Conservation (phyloP, 148 eudicot genomes). For the Pouteria glomerata region DNA sequence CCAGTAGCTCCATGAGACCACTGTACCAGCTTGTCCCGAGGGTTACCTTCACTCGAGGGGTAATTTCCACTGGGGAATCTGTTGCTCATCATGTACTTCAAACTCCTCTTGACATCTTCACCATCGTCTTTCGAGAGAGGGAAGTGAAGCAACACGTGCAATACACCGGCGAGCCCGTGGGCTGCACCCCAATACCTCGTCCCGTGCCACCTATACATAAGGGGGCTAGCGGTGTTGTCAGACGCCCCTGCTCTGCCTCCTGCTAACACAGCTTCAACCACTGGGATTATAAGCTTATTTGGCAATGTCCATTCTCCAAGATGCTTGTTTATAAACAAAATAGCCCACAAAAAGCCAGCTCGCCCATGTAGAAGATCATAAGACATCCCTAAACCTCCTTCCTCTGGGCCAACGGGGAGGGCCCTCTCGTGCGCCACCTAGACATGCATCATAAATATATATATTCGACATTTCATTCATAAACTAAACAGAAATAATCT, state of each 20-base stretch:
- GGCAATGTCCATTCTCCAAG: slow-evolving; percentile 47
- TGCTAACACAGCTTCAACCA: slow-evolving; percentile 64
- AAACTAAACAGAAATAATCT: background rate
- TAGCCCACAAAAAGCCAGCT: slow-evolving; percentile 83
- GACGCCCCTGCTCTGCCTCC: slow-evolving; percentile 81
- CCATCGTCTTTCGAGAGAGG: slow-evolving; percentile 47
- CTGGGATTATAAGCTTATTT: slow-evolving; percentile 45
- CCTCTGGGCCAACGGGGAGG: slow-evolving; percentile 77
- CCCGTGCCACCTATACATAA: slow-evolving; percentile 86
- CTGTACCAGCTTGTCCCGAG: slow-evolving; percentile 62
- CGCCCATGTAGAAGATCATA: slow-evolving; percentile 75
- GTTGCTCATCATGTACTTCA: slow-evolving; percentile 74
- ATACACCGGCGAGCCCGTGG: slow-evolving; percentile 73
- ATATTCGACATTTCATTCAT: background rate
- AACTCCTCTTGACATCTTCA: slow-evolving; percentile 61
- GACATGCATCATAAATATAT: background rate
- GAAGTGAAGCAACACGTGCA: slow-evolving; percentile 72
- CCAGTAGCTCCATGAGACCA: slow-evolving; percentile 84
- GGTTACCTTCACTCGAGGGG: slow-evolving; percentile 72
- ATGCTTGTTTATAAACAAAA: slow-evolving; percentile 56
- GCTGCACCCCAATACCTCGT: slow-evolving; percentile 84
- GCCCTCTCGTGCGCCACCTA: slow-evolving; percentile 75
- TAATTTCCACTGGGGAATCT: slow-evolving; percentile 80
- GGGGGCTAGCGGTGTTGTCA: slow-evolving; percentile 43
- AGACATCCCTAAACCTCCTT: slow-evolving; percentile 89